Conservation (phyloP, 2,329 filamentous ascomycete genomes). For the Rutstroemia sydowiana region DNA sequence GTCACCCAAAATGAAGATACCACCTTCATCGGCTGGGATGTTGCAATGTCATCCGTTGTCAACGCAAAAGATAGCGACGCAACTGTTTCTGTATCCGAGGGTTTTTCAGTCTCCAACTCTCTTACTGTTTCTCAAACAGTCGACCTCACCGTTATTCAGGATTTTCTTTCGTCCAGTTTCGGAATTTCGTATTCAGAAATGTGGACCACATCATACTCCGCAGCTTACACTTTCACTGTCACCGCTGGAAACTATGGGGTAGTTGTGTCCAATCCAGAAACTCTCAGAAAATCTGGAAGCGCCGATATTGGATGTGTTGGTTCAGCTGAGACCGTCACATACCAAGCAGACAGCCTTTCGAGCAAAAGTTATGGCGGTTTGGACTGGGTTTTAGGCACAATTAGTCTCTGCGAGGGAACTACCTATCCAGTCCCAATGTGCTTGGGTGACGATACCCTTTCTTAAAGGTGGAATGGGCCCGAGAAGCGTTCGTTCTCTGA, state of each 20-base stretch:
- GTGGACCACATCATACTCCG: background rate
- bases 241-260: background rate
- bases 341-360: background rate
- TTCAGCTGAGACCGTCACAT: background rate
- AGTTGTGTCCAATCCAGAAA: constrained; percentile 1
- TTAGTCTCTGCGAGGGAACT: background rate
- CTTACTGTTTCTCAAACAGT: background rate
- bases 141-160: background rate
- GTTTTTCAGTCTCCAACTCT: background rate
- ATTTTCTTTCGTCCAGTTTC: background rate
- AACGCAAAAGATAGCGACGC: background rate
- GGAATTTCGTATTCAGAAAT: background rate
- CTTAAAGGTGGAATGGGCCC: background rate
- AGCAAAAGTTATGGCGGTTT: background rate
- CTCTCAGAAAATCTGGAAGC: background rate
- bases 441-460: background rate
- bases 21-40: background rate
- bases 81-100: background rate
- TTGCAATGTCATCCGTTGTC: background rate
- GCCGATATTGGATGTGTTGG: background rate
- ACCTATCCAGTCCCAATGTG: background rate
- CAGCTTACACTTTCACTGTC: constrained; percentile 1
- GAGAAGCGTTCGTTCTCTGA: background rate
- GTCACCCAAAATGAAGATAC: background rate
- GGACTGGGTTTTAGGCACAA: background rate